Percentiles rank a stretch among this genome's conserved stretches.
phyloP scores from a whole-genome alignment of 2,329 filamentous ascomycete species.

The Mollisia scopiformis region DNA sequence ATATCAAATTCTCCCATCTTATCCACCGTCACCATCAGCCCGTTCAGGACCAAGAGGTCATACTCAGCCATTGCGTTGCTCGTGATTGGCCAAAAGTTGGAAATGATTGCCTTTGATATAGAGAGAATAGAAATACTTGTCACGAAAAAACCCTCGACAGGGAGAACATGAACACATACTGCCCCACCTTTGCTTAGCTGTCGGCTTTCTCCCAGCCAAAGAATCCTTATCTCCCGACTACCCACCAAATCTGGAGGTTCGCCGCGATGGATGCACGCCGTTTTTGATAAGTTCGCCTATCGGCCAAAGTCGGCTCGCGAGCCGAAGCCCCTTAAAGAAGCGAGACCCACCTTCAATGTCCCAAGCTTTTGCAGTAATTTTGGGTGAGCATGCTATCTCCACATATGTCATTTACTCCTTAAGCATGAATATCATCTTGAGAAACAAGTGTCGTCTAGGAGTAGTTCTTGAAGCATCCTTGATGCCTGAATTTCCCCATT shows the following conservation, averaged over 20 bases:
- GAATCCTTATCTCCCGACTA: background rate
- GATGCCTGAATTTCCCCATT: too few species aligned
- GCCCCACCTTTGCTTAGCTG: slow-evolving; percentile 13
- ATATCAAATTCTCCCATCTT: slow-evolving; percentile 44
- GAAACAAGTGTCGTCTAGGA: too few species aligned
- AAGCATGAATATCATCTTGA: too few species aligned
- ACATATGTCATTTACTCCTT: too few species aligned
- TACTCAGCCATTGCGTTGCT: slow-evolving; percentile 24
- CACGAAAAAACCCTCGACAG: background rate
- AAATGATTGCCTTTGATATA: too few species aligned
- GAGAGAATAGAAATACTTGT: background rate
- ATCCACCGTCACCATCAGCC: slow-evolving; percentile 44
- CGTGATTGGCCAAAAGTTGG: too few species aligned
- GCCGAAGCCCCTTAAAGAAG: background rate
- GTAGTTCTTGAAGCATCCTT: too few species aligned
- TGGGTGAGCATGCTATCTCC: too few species aligned
- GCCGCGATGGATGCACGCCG: background rate
- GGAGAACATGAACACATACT: background rate
- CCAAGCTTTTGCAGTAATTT: too few species aligned
- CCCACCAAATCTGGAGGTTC: background rate
- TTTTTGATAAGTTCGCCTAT: background rate
- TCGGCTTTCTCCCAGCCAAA: slow-evolving; percentile 4
- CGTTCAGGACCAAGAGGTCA: slow-evolving; percentile 46
- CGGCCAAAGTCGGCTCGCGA: background rate
- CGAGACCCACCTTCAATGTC: too few species aligned